These are phyloP conservation scores for Chenopodium berlandieri DNA, from an alignment of 148 eudicot genomes.

Conservation along the genomic window DNA sequence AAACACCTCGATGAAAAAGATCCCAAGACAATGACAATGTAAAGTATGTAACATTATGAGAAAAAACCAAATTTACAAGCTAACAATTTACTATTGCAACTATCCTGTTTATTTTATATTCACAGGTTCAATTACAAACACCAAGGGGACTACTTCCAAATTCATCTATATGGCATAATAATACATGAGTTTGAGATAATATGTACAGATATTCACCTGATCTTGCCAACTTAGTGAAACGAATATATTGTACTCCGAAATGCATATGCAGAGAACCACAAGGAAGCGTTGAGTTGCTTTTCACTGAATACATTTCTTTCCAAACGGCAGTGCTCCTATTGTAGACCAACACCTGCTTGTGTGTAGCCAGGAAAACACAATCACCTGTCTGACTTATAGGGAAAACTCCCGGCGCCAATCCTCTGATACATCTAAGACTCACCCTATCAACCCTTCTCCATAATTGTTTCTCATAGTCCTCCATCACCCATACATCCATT, in stretches of 20 bases:
- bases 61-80: slow-evolving; percentile 11
- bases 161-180: slow-evolving; percentile 8
- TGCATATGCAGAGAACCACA: slow-evolving; percentile 88
- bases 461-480: slow-evolving; percentile 48
- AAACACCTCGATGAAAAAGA: neutral
- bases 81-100: neutral
- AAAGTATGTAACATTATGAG: neutral
- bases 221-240: slow-evolving; percentile 34
- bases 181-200: neutral
- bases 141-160: neutral
- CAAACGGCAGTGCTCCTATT: slow-evolving; percentile 54
- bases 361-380: slow-evolving; percentile 82
- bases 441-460: slow-evolving; percentile 88
- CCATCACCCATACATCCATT: slow-evolving; percentile 86
- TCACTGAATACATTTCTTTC: slow-evolving; percentile 90
- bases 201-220: slow-evolving; percentile 22
- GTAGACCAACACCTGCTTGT: slow-evolving; percentile 71
- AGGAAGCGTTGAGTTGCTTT: slow-evolving; percentile 68
- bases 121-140: slow-evolving; percentile 1
- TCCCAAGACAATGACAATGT: neutral
- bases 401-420: slow-evolving; percentile 81
- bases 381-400: slow-evolving; percentile 68
- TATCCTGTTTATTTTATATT: neutral
- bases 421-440: slow-evolving; percentile 83
- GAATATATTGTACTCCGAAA: slow-evolving; percentile 65